Base-by-base conservation (phyloP, 306 rosid genomes). In the Lupinus albus region DNA sequence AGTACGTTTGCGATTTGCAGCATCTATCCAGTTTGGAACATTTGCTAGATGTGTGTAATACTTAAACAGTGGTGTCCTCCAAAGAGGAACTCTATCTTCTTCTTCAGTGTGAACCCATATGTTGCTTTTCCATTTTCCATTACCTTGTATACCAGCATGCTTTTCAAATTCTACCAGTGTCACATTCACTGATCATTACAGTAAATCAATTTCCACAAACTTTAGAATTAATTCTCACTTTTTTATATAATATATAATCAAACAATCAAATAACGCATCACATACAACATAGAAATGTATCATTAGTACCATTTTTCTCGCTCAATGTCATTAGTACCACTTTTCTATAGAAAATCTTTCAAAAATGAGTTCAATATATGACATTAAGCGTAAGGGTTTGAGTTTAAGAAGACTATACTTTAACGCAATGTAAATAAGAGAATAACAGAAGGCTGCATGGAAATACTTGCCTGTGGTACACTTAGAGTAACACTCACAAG, bases 41-140 rank as follows among this genome's bases (percentile, higher is more conserved):
- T 88, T 88, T 20, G 84, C 33, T 5, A 38, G 55, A 7, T 73
- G 77, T 53, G 69, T 84, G 53, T 86, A 88, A 44, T 77, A 79
- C 12, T 68, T 71, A 15, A 84, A 9, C 17, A 83, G 1, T 3
- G 63, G 63, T 0, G 85, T 70, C 72, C 20, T 83, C 48, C 56
- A 16, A 0, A 85, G 42, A 0, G 84, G 64, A 4, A 80, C 71
- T 32, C 71, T 88, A 6, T 67, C 61, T 3, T 17, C 21, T 1
- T 41, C 54, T 6, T 80, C 13, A 0, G 9, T 14, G 0, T 54
- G 55, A 1, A 86, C 78, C 89, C 89, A 88, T 0, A 84, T 82
- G 58, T 67, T 68, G 18, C 21, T 78, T 17, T 75, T 78, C 89
- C 87, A 86, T 6, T 61, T 73, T 50, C 61, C 72, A 2, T 0